Conservation (phyloP, 2,329 filamentous ascomycete genomes). For the Talaromyces funiculosus region DNA sequence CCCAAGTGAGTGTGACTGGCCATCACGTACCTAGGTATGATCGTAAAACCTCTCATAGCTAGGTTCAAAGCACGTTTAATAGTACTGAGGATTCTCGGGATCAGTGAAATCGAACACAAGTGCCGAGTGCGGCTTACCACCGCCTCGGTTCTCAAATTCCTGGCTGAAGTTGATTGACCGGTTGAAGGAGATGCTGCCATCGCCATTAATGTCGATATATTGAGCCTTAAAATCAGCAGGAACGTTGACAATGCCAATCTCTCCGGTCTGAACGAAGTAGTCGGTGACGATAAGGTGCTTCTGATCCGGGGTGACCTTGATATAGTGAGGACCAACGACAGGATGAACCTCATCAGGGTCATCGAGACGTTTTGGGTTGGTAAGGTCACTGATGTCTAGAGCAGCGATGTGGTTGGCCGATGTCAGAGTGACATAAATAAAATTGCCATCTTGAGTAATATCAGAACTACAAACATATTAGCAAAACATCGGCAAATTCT, state of each 20-base stretch:
- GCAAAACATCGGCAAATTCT: not conserved
- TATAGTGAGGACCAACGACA: conserved; percentile 57
- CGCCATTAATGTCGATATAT: conserved; percentile 54
- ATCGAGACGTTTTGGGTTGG: conserved; percentile 56
- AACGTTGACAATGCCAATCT: conserved; percentile 57
- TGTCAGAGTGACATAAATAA: conserved; percentile 56
- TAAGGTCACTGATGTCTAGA: conserved; percentile 57
- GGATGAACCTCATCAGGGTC: conserved; percentile 55
- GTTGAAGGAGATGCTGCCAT: conserved; percentile 56
- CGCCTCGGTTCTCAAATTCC: conserved; percentile 51
- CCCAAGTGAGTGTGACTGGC: not conserved
- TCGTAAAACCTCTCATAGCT: not conserved
- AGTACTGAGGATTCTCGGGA: conserved; percentile 43
- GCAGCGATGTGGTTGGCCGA: conserved; percentile 58
- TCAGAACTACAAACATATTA: conserved; percentile 40
- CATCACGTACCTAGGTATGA: not conserved
- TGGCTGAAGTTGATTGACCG: conserved; percentile 53
- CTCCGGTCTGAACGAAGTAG: conserved; percentile 60
- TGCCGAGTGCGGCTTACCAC: conserved; percentile 52
- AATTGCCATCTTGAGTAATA: conserved; percentile 53
- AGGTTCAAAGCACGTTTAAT: conserved; percentile 15
- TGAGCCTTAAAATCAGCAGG: conserved; percentile 58
- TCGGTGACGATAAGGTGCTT: conserved; percentile 61
- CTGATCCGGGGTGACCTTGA: conserved; percentile 60
- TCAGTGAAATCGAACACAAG: conserved; percentile 55